Base-by-base conservation (phyloP, 768 basidiomycete species). In the Suillus decipiens region DNA sequence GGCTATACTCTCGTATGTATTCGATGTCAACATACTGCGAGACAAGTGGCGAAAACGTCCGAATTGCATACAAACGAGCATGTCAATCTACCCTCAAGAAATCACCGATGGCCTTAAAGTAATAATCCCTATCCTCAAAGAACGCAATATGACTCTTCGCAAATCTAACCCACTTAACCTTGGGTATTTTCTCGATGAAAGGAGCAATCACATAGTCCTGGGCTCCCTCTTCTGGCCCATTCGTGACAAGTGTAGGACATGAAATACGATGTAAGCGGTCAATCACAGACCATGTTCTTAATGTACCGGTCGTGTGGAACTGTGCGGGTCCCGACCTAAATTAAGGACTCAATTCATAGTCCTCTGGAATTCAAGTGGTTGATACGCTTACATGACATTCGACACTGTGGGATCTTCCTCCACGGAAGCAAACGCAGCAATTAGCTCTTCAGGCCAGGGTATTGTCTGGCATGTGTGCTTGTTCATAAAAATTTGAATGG, bases 211-310 rank as follows among this genome's bases (percentile, higher is more conserved):
- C 73, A 10, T 69, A 68, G 63, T 81, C 79, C 28, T 76, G 72
- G 48, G 76, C 79, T 60, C 73, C 72, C 59, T 82, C 82, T 60
- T 78, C 70, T 12, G 63, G 64, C 1, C 77, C 79, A 37, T 80
- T 79, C 48, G 74, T 76, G 37, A 80, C 60, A 34, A 86, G 71
- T 0, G 79, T 79, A 1, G 79, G 74, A 8, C 73, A 72, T 6
- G 61, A 43, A 33, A 84, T 81, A 5, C 72, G 77, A 63, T 77
- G 72, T 10, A 85, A 69, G 12, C 78, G 73, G 45, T 81, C 78
- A 15, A 83, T 68, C 57, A 84, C 78, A 14, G 76, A 71, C 85
- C 85, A 87, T 2, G 74, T 66, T 67, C 80, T 80, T 47, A 86
- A 62, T 0, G 79, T 71, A 0, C 81, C 81, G 11, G 76, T 72